Evolutionary conservation across 1,284 basidiomycete genomes (phyloP).

Genomic region (Puccinia sorghi): DNA sequence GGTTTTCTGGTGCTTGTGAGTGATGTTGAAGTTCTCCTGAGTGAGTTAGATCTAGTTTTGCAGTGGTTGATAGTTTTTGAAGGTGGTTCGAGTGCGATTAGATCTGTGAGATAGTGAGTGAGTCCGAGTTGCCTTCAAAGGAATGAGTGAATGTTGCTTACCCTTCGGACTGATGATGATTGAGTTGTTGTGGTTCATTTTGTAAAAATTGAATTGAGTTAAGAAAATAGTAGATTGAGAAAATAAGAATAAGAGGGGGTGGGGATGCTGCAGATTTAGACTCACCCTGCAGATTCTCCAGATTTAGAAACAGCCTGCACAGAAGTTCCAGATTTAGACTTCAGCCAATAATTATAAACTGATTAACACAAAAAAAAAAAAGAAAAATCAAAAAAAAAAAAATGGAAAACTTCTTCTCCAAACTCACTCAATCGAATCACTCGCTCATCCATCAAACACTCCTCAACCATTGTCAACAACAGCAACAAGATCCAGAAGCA

Average conservation of each 20-base stretch:
- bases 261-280: too few species aligned
- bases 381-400: too few species aligned
- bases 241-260: too few species aligned
- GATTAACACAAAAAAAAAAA: too few species aligned
- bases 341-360: too few species aligned
- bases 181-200: not conserved
- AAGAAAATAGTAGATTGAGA: too few species aligned
- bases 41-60: not conserved
- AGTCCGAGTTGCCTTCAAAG: too few species aligned
- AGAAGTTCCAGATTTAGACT: too few species aligned
- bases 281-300: too few species aligned
- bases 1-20: not conserved
- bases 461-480: not conserved
- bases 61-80: too few species aligned
- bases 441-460: not conserved
- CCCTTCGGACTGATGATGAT: constrained; percentile 21
- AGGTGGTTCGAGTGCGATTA: constrained; percentile 10
- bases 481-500: not conserved
- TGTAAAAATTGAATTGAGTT: not conserved
- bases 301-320: too few species aligned
- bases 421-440: not conserved
- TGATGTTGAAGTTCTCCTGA: not conserved
- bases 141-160: too few species aligned
- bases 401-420: not conserved
- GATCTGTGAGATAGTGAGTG: not conserved